Evolutionary conservation across 805 yeast species (phyloP).

Genomic region (Yamadazyma paraphyllophila): DNA sequence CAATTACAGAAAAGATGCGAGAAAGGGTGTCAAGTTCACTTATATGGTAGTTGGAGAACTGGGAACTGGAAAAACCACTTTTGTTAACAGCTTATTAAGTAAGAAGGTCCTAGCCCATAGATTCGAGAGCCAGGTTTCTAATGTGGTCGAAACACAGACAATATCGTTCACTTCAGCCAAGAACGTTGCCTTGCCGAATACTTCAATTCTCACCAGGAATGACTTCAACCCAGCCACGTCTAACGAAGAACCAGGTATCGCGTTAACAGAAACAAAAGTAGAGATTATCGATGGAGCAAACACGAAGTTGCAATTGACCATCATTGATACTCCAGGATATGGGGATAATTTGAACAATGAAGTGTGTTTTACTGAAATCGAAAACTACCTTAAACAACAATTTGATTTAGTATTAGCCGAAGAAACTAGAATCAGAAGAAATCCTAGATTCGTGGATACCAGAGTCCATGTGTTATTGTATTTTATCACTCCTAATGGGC

Average conservation of each 20-base stretch:
- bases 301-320: constrained; percentile 52
- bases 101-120: constrained; percentile 61
- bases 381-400: constrained; percentile 68
- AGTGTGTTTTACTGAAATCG: constrained; percentile 63
- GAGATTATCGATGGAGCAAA: constrained; percentile 62
- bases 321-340: constrained; percentile 73
- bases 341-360: constrained; percentile 75
- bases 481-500: constrained; percentile 77
- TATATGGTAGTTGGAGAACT: constrained; percentile 70
- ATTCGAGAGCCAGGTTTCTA: constrained; percentile 32
- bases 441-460: constrained; percentile 76
- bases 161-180: constrained; percentile 58
- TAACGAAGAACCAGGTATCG: constrained; percentile 69
- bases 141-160: constrained; percentile 42
- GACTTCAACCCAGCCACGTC: constrained; percentile 63
- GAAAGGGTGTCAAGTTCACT: constrained; percentile 71
- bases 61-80: constrained; percentile 78
- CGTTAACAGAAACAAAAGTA: constrained; percentile 63
- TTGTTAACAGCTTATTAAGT: constrained; percentile 65
- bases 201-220: constrained; percentile 52
- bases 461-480: constrained; percentile 77
- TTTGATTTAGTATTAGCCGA: constrained; percentile 78
- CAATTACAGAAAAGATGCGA: constrained; percentile 62
- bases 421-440: constrained; percentile 82
- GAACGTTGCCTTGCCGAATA: constrained; percentile 52